Base-by-base conservation (phyloP, 1,284 basidiomycete genomes). In the Hortiboletus rubellus region DNA sequence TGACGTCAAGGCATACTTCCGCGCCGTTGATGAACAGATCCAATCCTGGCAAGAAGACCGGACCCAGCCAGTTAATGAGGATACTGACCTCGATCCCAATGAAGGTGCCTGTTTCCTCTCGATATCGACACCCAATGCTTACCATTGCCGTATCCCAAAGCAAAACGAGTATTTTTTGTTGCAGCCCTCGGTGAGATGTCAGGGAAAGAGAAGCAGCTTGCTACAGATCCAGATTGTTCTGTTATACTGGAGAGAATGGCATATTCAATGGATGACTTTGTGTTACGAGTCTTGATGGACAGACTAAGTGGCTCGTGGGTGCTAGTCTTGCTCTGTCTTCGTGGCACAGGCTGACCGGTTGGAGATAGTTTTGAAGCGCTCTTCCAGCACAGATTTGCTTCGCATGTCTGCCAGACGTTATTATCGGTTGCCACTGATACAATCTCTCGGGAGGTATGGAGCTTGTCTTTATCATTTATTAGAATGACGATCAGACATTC, bases 191-290 rank as follows among this genome's bases (percentile, higher is more conserved):
- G 81, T 18, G 92, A 96, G 66, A 87, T 96, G 81, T 81, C 82
- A 17, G 88, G 84, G 6, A 93, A 96, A 69, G 96, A 97, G 74
- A 87, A 89, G 50, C 86, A 91, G 61, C 82, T 96, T 15, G 87
- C 94, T 1, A 94, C 94, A 0, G 96, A 98, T 73, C 91, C 92
- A 3, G 94, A 97, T 58, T 94, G 92, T 63, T 93, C 93, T 1
- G 81, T 89, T 33, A 84, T 96, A 47, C 74, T 98, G 51, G 95
- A 98, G 72, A 81, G 94, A 62, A 87, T 97, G 81, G 70, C 86
- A 15, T 84, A 94, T 67, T 95, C 92, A 1, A 94, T 98, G 87
- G 94, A 96, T 69, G 94, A 97, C 73, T 95, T 94, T 76, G 90
- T 91, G 17, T 80, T 91, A 51, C 82, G 95, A 55, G 93, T 96